A percentile compares a stretch with the other conserved stretches of the same genome.
These are phyloP conservation scores for Salix caprea DNA, from an alignment of 345 rosid genomes.

Conservation along the genomic window DNA sequence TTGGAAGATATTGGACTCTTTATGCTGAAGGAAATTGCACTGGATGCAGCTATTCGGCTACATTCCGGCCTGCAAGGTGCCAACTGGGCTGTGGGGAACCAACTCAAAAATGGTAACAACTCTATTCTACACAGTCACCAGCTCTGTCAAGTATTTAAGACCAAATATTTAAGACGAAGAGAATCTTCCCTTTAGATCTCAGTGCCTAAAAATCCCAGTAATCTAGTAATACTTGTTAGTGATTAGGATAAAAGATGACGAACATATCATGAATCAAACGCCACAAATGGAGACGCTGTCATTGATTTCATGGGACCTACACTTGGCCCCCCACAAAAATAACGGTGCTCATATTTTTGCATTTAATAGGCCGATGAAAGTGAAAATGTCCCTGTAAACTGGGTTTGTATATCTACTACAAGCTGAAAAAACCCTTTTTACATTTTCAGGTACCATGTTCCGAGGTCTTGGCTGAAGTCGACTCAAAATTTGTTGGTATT, in stretches of 20 bases:
- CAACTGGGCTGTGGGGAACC: constrained; percentile 29
- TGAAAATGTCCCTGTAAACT: too few species aligned
- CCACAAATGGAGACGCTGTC: background rate
- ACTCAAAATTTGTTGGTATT: constrained; percentile 17
- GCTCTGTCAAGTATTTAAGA: too few species aligned
- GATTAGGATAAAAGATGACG: too few species aligned
- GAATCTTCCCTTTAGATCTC: too few species aligned
- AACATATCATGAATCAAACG: background rate
- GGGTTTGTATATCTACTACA: too few species aligned
- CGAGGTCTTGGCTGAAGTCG: constrained; percentile 25
- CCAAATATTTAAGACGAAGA: too few species aligned
- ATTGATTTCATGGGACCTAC: background rate
- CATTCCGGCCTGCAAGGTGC: constrained; percentile 15
- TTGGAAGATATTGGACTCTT: constrained; percentile 27
- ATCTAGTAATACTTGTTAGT: too few species aligned
- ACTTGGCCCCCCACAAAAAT: background rate
- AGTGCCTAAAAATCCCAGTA: too few species aligned
- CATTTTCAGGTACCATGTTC: constrained; percentile 26
- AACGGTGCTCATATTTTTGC: background rate
- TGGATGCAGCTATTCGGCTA: constrained; percentile 18
- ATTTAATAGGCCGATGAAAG: too few species aligned
- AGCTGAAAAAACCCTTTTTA: background rate
- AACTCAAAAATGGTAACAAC: constrained; percentile 21
- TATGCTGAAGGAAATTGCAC: constrained; percentile 21
- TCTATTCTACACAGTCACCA: too few species aligned